Base-by-base conservation (phyloP, 108 stramenopile genomes). In the Stephanodiscus triporus region DNA sequence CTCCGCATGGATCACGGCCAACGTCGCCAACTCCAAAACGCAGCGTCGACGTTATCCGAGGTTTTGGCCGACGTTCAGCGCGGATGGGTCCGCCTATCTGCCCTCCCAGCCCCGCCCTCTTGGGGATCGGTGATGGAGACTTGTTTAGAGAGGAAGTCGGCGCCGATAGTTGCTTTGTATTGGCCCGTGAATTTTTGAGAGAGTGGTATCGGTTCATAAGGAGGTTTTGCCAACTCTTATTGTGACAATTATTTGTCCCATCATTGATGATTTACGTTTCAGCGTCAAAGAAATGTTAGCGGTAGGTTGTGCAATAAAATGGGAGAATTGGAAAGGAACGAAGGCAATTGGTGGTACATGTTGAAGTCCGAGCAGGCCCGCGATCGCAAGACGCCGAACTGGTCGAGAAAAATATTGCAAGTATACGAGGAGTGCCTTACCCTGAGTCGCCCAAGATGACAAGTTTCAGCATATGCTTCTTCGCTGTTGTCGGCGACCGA, bases 141-240 rank as follows among this genome's bases (percentile, higher is more conserved):
- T 29, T 98, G 95, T 70, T 97, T 98, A 54, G 89, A 85, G 26
- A 97, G 73, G 69, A 98, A 99, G 67, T 99, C 99, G 11, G 98
- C 98, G 8, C 99, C 99, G 66, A 99, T 99, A 0, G 99, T 99
- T 8, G 98, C 97, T 70, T 97, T 98, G 87, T 99, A 98, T 76
- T 96, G 95, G 10, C 89, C 95, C 4, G 93, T 94, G 72, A 98
- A 99, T 56, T 89, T 87, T 50, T 97, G 91, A 24, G 91, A 24
- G 97, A 92, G 30, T 96, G 94, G 72, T 96, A 99, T 63, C 97
- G 97, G 85, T 99, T 98, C 98, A 99, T 97, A 19, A 99, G 11
- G 95, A 95, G 2, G 97, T 99, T 84, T 99, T 99, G 19, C 98
- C 98, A 36, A 99, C 98, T 53, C 98, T 96, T 71, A 29, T 60